Evolutionary conservation across 2,329 filamentous ascomycete species (phyloP).

Genomic region (Parafenestella ontariensis): DNA sequence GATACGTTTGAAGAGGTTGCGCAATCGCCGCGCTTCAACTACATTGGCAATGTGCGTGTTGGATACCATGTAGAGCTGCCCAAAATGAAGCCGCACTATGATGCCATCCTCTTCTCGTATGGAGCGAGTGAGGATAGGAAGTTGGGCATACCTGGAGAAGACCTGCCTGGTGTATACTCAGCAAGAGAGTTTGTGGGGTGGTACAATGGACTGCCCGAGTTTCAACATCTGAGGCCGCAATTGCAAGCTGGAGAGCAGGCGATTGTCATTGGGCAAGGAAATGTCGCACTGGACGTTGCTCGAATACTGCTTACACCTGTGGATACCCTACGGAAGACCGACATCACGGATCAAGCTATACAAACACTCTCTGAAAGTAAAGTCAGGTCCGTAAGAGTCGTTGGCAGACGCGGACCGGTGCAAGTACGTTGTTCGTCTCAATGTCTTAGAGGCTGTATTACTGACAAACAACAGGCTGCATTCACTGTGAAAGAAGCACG

Average conservation of each 20-base stretch:
- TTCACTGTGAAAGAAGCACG: slow-evolving; percentile 96
- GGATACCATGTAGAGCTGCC: slow-evolving; percentile 73
- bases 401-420: slow-evolving; percentile 87
- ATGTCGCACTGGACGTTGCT: slow-evolving; percentile 93
- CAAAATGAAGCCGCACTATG: slow-evolving; percentile 79
- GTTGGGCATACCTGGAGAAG: slow-evolving; percentile 81
- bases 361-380: slow-evolving; percentile 74
- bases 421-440: slow-evolving; percentile 63
- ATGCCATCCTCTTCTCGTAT: slow-evolving; percentile 91
- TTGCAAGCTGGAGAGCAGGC: slow-evolving; percentile 79
- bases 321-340: slow-evolving; percentile 76
- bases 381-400: slow-evolving; percentile 81
- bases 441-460: no score
- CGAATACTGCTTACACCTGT: slow-evolving; percentile 82
- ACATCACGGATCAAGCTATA: slow-evolving; percentile 86
- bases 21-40: slow-evolving; percentile 80
- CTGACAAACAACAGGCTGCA: slow-evolving; percentile 68
- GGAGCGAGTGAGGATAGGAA: slow-evolving; percentile 84
- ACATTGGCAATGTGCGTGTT: slow-evolving; percentile 87
- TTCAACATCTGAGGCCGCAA: slow-evolving; percentile 73
- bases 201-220: slow-evolving; percentile 96
- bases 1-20: slow-evolving; percentile 93
- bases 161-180: slow-evolving; percentile 78
- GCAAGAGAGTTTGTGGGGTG: slow-evolving; percentile 94
- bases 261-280: slow-evolving; percentile 91